phyloP scores from a whole-genome alignment of 208 protist genomes.

The Herpetomonas tarakana region DNA sequence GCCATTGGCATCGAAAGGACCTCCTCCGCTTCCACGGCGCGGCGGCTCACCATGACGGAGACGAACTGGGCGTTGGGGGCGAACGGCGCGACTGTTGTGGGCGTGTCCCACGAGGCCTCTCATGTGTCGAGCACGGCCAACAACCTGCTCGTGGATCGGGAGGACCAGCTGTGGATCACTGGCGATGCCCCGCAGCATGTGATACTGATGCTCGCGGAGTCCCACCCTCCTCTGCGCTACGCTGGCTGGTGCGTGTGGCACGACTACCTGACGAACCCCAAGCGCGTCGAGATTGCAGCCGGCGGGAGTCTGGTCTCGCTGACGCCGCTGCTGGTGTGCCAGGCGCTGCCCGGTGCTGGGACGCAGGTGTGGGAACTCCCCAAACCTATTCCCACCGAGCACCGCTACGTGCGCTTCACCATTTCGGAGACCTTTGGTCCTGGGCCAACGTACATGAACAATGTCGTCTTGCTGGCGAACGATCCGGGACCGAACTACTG shows the following conservation, averaged over 20 bases:
- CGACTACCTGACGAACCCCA: slow-evolving; percentile 83
- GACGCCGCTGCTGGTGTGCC: slow-evolving; percentile 56
- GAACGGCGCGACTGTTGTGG: slow-evolving; percentile 55
- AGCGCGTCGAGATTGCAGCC: slow-evolving; percentile 68
- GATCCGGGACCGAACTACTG: slow-evolving; percentile 61
- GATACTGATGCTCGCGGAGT: slow-evolving; percentile 34
- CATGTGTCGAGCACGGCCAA: slow-evolving; percentile 50
- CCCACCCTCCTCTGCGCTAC: slow-evolving; percentile 68
- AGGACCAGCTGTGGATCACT: slow-evolving; percentile 81
- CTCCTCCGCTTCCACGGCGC: slow-evolving; percentile 11
- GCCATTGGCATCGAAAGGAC: slow-evolving; percentile 3
- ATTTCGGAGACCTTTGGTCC: slow-evolving; percentile 72
- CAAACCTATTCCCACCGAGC: slow-evolving; percentile 46
- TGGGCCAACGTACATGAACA: slow-evolving; percentile 86
- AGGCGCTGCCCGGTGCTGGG: slow-evolving; percentile 70
- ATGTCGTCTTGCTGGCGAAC: slow-evolving; percentile 64
- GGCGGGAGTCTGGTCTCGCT: slow-evolving; percentile 39
- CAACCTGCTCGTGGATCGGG: slow-evolving; percentile 63
- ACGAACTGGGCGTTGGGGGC: slow-evolving; percentile 61
- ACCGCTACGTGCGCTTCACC: slow-evolving; percentile 60
- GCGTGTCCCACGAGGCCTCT: slow-evolving; percentile 64
- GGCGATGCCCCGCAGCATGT: slow-evolving; percentile 80
- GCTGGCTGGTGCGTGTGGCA: slow-evolving; percentile 87
- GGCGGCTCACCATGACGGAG: slow-evolving; percentile 27
- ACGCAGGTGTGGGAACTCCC: slow-evolving; percentile 86